These are phyloP conservation scores for Tylopilus plumbeoviolaceoides DNA, from an alignment of 768 basidiomycete genomes.

Conservation along the genomic window DNA sequence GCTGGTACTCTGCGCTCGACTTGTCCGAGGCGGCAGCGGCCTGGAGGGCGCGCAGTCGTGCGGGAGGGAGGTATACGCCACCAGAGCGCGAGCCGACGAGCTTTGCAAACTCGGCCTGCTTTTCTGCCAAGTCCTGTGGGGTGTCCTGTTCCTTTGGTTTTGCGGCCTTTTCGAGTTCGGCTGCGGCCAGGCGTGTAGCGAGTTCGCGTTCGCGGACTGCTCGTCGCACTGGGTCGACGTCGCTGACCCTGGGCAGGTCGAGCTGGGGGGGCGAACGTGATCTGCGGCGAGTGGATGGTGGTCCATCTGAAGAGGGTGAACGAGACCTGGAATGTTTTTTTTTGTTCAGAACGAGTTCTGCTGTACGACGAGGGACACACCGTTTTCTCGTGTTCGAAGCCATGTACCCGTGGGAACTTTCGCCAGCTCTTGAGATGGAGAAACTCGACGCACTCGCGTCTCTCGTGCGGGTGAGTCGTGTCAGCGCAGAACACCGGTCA, in stretches of 20 bases:
- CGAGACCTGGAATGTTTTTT: constrained; percentile 42
- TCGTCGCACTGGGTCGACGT: constrained; percentile 73
- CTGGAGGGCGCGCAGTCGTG: constrained; percentile 86
- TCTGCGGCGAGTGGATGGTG: constrained; percentile 39
- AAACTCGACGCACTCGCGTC: constrained; percentile 49
- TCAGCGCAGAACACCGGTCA: no score
- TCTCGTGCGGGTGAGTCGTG: constrained; percentile 46
- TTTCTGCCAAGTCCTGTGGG: constrained; percentile 52
- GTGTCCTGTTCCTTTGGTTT: constrained; percentile 47
- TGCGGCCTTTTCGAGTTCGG: constrained; percentile 58
- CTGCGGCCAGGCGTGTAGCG: constrained; percentile 63
- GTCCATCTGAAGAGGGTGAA: constrained; percentile 40
- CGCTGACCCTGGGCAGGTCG: constrained; percentile 50
- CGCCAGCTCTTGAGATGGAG: constrained; percentile 38
- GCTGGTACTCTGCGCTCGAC: constrained; percentile 83
- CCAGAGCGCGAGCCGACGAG: constrained; percentile 78
- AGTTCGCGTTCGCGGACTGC: constrained; percentile 78
- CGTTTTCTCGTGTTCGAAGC: constrained; percentile 36
- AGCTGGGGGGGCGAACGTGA: constrained; percentile 38
- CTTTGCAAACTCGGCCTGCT: constrained; percentile 87
- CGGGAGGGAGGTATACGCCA: constrained; percentile 96
- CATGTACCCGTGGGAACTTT: constrained; percentile 30
- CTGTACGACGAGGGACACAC: constrained; percentile 10
- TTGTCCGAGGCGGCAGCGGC: constrained; percentile 80
- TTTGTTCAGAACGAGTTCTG: neutral